Base-by-base conservation (phyloP, 768 basidiomycete genomes). In the Dioszegia crocea region DNA sequence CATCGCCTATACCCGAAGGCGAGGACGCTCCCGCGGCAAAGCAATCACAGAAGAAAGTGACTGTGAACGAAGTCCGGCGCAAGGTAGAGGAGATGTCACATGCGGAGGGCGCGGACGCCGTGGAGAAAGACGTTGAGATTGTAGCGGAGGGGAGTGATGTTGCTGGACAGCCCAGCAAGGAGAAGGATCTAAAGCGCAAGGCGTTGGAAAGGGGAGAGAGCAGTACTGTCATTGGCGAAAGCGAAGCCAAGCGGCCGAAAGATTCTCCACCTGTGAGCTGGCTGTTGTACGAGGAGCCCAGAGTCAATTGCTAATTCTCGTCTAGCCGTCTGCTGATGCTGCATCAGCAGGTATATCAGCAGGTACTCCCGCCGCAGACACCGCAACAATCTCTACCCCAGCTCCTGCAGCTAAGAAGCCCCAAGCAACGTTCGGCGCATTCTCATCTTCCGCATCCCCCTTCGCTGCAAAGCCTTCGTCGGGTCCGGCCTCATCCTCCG, bases 21-120 rank as follows among this genome's bases (percentile, higher is more conserved):
- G 57, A 56, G 19, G 52, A 39, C 19, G 41, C 57, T 21, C 24
- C 59, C 1, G 33, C 39, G 16, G n/a, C 39, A 1, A 44, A 49
- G 16, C 16, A 24, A 11, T 59, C 49, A 3, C 71, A 75, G 31
- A 62, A 55, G 6, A 59, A 61, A 14, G 33, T 33, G 39, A 70
- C 60, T 8, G 68, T 75, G 6, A 65, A 65, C 11, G 73, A 75
- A 52, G 73, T 75, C 14, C 52, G 73, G 38, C 50, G 64, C 39
- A 70, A 73, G 48, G 73, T 75, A 14, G 65, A 67, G 46, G 55
- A 69, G 51, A 68, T 75, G 73, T 61, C 56, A 8, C 66, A 63
- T 23, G 57, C 64, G 23, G 73, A 71, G 14, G 61, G 64, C 23
- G 51, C 55, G 12, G 56, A 57, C 6, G 33, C 53, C 52, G 61